Evolutionary conservation across 2,329 filamentous ascomycete species (phyloP).

Genomic region (Colletotrichum euphorbiae): DNA sequence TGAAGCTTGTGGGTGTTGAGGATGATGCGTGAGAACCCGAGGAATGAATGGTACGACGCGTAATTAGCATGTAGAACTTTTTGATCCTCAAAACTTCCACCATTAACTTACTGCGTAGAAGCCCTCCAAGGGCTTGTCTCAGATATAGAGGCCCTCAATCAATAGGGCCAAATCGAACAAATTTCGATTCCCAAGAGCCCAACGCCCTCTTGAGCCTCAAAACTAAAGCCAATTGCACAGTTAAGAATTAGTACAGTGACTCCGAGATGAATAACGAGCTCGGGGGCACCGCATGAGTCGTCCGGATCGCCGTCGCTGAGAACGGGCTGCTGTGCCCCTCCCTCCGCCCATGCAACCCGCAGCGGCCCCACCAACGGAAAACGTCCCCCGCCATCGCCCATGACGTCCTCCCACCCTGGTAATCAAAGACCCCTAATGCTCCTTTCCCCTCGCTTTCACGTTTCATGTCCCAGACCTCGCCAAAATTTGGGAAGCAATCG

Average conservation of each 20-base stretch:
- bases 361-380: slow-evolving; percentile 32
- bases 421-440: neutral
- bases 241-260: neutral
- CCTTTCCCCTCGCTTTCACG: neutral
- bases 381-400: slow-evolving; percentile 22
- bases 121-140: slow-evolving; percentile 4
- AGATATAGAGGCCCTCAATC: neutral
- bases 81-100: too few species aligned
- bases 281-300: slow-evolving; percentile 5
- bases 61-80: too few species aligned
- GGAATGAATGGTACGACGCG: neutral
- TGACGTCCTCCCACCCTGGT: slow-evolving; percentile 25
- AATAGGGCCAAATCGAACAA: too few species aligned
- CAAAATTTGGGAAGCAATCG: neutral
- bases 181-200: too few species aligned
- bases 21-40: slow-evolving; percentile 25
- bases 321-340: slow-evolving; percentile 14
- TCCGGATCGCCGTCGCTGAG: slow-evolving; percentile 23
- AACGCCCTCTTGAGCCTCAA: too few species aligned
- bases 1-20: slow-evolving; percentile 34
- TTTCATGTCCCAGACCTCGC: neutral
- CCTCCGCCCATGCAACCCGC: slow-evolving; percentile 21
- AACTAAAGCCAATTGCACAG: fast-evolving
- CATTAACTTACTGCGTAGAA: too few species aligned
- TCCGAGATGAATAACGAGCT: neutral